A percentile compares a stretch with the other conserved stretches of the same genome.
phyloP scores from a whole-genome alignment of 257 asterid species.

The Buddleja alternifolia region DNA sequence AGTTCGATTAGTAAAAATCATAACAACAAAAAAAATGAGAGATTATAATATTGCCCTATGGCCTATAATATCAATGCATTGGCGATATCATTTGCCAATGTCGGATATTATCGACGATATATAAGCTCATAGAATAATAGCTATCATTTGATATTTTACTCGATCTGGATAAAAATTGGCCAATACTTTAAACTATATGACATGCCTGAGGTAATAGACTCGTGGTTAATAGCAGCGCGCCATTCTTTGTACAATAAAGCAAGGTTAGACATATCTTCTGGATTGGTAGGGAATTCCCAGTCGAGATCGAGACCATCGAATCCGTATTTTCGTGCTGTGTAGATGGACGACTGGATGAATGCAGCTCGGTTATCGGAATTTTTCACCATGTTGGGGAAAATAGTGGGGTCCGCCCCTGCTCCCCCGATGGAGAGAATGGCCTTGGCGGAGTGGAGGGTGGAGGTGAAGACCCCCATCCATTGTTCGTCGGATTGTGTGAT shows the following conservation, averaged over 20 bases:
- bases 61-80: no score
- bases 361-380: conserved; percentile 41
- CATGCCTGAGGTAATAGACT: conserved; percentile 28
- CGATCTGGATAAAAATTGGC: no score
- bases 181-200: no score
- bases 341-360: conserved; percentile 57
- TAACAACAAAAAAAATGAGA: no score
- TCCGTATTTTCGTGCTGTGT: conserved; percentile 38
- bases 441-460: conserved; percentile 41
- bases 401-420: conserved; percentile 30
- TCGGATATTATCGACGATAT: no score
- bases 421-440: conserved; percentile 65
- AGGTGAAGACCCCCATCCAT: conserved; percentile 45
- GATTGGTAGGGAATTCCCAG: conserved; percentile 55
- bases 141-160: no score
- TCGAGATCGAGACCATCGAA: conserved; percentile 68
- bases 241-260: conserved; percentile 47
- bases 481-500: conserved; percentile 43
- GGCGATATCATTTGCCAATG: no score
- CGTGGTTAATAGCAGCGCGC: conserved; percentile 39
- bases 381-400: conserved; percentile 41
- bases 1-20: no score
- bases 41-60: no score
- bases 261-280: conserved; percentile 52
- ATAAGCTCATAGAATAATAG: no score